These are phyloP conservation scores for Backusella parvicylindrica DNA, from an alignment of 192 early-diverging fungal genomes.

Conservation along the genomic window DNA sequence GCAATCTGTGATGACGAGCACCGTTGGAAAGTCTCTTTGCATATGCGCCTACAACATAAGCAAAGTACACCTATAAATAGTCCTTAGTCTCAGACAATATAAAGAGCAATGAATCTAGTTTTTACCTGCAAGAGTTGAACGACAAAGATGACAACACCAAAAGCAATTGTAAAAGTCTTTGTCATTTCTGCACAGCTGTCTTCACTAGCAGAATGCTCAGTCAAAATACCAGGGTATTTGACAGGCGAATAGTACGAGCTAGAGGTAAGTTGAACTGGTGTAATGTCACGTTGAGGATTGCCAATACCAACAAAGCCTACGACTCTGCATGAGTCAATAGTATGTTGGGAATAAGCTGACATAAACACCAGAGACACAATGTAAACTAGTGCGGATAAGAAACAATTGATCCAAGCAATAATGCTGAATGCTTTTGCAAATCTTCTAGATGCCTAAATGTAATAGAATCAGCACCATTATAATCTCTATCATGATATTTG, in stretches of 20 bases:
- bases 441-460: conserved; percentile 26
- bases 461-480: not conserved
- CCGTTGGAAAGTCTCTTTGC: conserved; percentile 25
- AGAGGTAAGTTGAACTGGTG: conserved; percentile 4
- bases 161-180: conserved; percentile 20
- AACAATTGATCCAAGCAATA: conserved; percentile 28
- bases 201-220: conserved; percentile 12
- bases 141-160: conserved; percentile 22
- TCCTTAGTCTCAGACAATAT: not conserved
- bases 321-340: conserved; percentile 18
- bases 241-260: conserved; percentile 26
- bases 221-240: conserved; percentile 30
- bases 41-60: conserved; percentile 29
- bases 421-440: conserved; percentile 35
- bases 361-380: conserved; percentile 26
- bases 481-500: not conserved
- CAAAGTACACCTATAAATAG: conserved; percentile 30
- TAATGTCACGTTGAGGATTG: conserved; percentile 16
- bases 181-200: conserved; percentile 12
- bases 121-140: conserved; percentile 34
- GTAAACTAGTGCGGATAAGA: conserved; percentile 29
- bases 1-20: conserved; percentile 29
- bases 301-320: conserved; percentile 26
- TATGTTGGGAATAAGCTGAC: conserved; percentile 11
- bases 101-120: not conserved